Evolutionary conservation across 169 alveolate genomes (phyloP).

Genomic region (Cystoisospora suis): DNA sequence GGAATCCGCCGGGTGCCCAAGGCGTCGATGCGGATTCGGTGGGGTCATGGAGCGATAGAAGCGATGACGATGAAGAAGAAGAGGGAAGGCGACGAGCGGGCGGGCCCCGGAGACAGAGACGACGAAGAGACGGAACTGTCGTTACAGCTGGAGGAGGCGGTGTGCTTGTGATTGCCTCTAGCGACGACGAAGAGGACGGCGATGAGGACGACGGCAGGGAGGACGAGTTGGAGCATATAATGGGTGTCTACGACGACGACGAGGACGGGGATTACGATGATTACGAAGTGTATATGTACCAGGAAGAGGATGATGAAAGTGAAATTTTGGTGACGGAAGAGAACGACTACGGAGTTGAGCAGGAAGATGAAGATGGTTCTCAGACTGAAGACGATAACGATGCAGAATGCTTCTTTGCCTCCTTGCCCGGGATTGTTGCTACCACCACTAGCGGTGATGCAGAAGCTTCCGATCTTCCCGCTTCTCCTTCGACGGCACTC

Average conservation of each 20-base stretch:
- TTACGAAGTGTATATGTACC: background rate
- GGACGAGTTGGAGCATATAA: background rate
- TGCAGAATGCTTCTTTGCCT: no score
- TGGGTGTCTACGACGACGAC: background rate
- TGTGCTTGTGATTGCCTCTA: no score
- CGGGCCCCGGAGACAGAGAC: background rate
- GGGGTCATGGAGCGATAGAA: conserved; percentile 23
- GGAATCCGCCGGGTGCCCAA: background rate
- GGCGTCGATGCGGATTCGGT: conserved; percentile 13
- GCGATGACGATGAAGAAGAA: conserved; percentile 1
- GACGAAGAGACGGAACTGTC: background rate
- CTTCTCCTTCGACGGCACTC: no score
- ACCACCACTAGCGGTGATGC: no score
- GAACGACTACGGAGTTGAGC: no score
- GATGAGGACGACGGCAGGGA: background rate
- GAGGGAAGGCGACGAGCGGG: background rate
- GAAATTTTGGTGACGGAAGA: no score
- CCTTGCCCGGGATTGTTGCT: no score
- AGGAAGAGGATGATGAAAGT: background rate
- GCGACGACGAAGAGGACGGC: background rate
- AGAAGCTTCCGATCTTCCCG: no score
- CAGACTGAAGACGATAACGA: background rate
- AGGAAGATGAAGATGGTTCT: background rate
- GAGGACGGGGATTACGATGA: background rate
- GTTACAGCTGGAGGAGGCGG: background rate